Evolutionary conservation across 2,329 filamentous ascomycete genomes (phyloP), one percentile per base, ranked within the genome.

Genomic region (Biscogniauxia marginata): DNA sequence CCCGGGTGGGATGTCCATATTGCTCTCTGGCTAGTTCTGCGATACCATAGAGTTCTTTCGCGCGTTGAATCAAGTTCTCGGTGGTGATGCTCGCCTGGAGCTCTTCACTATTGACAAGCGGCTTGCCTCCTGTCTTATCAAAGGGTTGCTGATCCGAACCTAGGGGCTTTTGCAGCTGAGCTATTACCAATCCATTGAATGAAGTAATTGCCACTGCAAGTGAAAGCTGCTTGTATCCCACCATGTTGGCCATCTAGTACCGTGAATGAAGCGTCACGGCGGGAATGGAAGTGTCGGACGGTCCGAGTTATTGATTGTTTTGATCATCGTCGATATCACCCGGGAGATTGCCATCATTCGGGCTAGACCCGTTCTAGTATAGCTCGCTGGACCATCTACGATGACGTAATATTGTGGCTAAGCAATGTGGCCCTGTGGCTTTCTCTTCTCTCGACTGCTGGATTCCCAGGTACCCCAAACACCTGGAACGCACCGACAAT

Each of bases 1-100:
- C 87, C 52, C 87, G 80, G 1, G 87, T 90, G 1, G 87, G 87
- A 64, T 87, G 87, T 58, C 82, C 82, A 66, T 85, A 88, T 60
- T 89, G 84, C 1, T 79, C 75, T 58, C 81, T 74, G 9, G 80
- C 79, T 52, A 79, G 74, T 69, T 86, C 76, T 0, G 87, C 86
- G 54, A 89, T 81, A 51, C 81, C 74, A 64, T 82, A 89, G 7
- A 91, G 79, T 44, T 83, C 71, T 64, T 86, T 75, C 4, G 87
- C 84, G 19, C 86, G 82, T 4, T 75, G 71, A 45, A 86, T 71
- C 6, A 91, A 80, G 21, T 80, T 83, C 18, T 82, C 73, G 44
- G 73, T 71, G 18, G 74, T 77, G 71, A 91, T 87, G 57, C 74
- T 75, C 16, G 72, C 74, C 71, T 89, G 83, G 2, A 89, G 76